phyloP scores from a whole-genome alignment of 352 stramenopile species.

The Pythium brassicae region DNA sequence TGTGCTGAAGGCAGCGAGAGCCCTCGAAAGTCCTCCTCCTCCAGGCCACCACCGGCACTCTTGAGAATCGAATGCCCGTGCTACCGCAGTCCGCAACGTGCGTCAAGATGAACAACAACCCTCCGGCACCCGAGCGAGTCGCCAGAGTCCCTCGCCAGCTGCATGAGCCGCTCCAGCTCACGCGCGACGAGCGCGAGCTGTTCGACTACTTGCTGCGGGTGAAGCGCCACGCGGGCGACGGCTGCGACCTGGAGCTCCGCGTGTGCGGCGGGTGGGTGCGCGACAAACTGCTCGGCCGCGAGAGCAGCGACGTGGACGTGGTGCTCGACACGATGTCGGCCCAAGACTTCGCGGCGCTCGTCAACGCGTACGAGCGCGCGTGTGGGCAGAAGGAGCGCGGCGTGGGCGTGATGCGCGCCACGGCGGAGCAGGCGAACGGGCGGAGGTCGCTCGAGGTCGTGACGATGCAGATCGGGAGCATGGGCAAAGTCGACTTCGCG shows the following conservation, averaged over 20 bases:
- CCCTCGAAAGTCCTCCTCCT: no score
- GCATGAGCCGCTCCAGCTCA: constrained; percentile 26
- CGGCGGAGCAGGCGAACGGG: constrained; percentile 96
- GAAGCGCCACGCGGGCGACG: constrained; percentile 35
- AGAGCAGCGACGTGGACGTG: constrained; percentile 97
- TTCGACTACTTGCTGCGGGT: constrained; percentile 65
- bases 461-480: constrained; percentile 92
- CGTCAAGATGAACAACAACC: not conserved
- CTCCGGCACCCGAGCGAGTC: not conserved
- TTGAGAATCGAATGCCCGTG: no score
- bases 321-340: constrained; percentile 96
- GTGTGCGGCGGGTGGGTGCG: constrained; percentile 99
- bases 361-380: constrained; percentile 58
- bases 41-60: no score
- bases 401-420: constrained; percentile 75
- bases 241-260: constrained; percentile 77
- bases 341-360: constrained; percentile 87
- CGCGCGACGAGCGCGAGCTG: constrained; percentile 42
- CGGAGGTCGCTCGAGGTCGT: constrained; percentile 98
- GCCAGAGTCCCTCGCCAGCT: not conserved
- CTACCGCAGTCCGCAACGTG: no score
- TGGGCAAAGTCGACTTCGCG: constrained; percentile 96
- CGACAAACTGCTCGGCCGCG: constrained; percentile 92
- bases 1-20: no score
- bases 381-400: constrained; percentile 43